Base-by-base conservation (phyloP, 495 filamentous ascomycete species). In the Penicillium silybi region DNA sequence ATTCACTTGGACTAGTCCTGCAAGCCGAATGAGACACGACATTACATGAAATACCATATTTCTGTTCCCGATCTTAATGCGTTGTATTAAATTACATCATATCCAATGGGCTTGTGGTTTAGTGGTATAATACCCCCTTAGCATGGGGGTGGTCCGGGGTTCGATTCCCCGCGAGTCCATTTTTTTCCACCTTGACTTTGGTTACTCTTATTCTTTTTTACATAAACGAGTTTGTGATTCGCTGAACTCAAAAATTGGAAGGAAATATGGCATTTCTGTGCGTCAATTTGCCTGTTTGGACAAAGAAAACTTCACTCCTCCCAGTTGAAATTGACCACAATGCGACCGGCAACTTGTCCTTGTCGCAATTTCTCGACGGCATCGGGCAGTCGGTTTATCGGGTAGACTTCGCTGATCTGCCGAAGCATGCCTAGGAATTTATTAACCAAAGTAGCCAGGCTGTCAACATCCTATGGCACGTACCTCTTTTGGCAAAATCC, bases 111-210 rank as follows among this genome's bases (percentile, higher is more conserved):
- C 37, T 39, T 39, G 92, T 96, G 38, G 67, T 70, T 67, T 70
- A 70, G 67, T 70, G 67, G 67, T 69, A 70, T 71, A 68, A 69
- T 63, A 61, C 61, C 55, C 62, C 57, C 61, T 73, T 73, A 67
- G 70, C 64, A 68, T 74, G 69, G 71, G 72, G 69, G 72, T 73
- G 72, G 75, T 78, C 75, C 72, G 68, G 76, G 76, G 71, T 78
- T 79, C 75, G 71, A 78, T 77, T 78, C 72, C 74, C 75, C 66
- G 75, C 75, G 71, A 68, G 65, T 68, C 67, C 67, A 70, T 39
- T 43, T 23, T 43, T 43, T 23, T 43, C 3, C 3, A 23, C 22
- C 22, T 23, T 23, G 22, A n/a, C n/a, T n/a, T n/a, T n/a, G 22
- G 22, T 23, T 6, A 23, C 22, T 6, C 2, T 2, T 3, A 23